These are phyloP conservation scores for Hymenotorrendiella dingleyae DNA, from an alignment of 2,329 filamentous ascomycete genomes.

Conservation along the genomic window DNA sequence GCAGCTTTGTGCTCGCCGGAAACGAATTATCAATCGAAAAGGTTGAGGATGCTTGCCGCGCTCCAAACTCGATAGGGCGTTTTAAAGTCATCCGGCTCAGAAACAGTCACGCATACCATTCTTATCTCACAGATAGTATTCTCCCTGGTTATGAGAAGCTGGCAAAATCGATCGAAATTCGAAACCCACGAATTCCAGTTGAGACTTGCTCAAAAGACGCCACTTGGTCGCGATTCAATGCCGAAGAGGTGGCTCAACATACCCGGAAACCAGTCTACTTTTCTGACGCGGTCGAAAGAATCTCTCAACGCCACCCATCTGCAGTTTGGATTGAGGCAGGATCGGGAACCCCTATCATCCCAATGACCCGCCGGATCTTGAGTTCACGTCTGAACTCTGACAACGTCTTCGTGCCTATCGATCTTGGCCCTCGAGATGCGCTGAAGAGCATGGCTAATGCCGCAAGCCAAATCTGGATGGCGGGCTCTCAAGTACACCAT, in stretches of 20 bases:
- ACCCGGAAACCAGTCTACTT: slow-evolving; percentile 26
- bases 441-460: slow-evolving; percentile 19
- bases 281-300: slow-evolving; percentile 21
- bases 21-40: slow-evolving; percentile 21
- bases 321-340: slow-evolving; percentile 28
- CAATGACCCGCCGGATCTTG: background rate
- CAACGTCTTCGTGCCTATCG: background rate
- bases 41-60: slow-evolving; percentile 6
- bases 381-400: background rate
- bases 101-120: slow-evolving; percentile 23
- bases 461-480: slow-evolving; percentile 26
- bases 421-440: background rate
- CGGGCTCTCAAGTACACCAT: slow-evolving; percentile 23
- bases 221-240: too few relatives aligned
- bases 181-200: slow-evolving; percentile 5
- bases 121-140: slow-evolving; percentile 7
- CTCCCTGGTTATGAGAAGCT: background rate
- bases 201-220: background rate
- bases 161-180: background rate
- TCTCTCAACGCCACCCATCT: slow-evolving; percentile 1
- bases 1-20: slow-evolving; percentile 30
- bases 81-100: slow-evolving; percentile 2
- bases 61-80: background rate
- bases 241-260: slow-evolving; percentile 15
- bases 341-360: slow-evolving; percentile 17